A percentile compares a stretch with the other conserved stretches of the same genome.
Evolutionary conservation across 495 filamentous ascomycete genomes (phyloP).

Genomic region (Neurospora pannonica): DNA sequence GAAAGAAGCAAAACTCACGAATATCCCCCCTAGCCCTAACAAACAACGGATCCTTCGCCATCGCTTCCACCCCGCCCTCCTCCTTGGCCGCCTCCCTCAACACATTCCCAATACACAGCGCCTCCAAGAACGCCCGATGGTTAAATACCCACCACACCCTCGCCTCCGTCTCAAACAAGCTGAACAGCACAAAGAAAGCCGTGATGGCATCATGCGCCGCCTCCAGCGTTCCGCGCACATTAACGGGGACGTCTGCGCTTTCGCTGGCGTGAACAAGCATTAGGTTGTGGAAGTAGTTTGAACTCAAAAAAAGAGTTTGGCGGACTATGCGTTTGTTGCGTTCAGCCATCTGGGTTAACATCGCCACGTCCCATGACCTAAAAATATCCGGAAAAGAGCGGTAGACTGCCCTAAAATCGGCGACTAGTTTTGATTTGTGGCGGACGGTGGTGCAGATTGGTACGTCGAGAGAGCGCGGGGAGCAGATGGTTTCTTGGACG

Average conservation of each 20-base stretch:
- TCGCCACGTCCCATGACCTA: constrained; percentile 47
- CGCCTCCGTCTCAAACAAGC: constrained; percentile 52
- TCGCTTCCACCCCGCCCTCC: constrained; percentile 19
- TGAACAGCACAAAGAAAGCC: constrained; percentile 57
- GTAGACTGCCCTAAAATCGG: constrained; percentile 51
- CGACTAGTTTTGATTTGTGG: constrained; percentile 51
- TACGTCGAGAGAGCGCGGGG: constrained; percentile 53
- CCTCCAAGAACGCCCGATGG: constrained; percentile 62
- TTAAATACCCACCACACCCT: constrained; percentile 72
- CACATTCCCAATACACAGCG: constrained; percentile 43
- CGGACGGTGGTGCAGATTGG: constrained; percentile 51
- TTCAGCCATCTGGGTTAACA: constrained; percentile 38
- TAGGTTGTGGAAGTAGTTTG: constrained; percentile 65
- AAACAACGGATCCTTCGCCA: constrained; percentile 42
- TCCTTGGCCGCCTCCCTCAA: constrained; percentile 9
- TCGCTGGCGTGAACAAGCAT: constrained; percentile 59
- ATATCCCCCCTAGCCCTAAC: constrained; percentile 48
- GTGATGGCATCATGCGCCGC: constrained; percentile 55
- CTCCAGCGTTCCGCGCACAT: constrained; percentile 55
- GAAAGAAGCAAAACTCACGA: constrained; percentile 25
- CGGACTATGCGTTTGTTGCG: constrained; percentile 50
- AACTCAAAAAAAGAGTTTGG: constrained; percentile 59
- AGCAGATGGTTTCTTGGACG: constrained; percentile 59
- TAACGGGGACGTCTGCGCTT: constrained; percentile 50
- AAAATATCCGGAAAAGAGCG: constrained; percentile 54